A percentile compares a stretch with the other conserved stretches of the same genome.
phyloP scores from a whole-genome alignment of 2,329 filamentous ascomycete genomes.

The Penicillium sp. region DNA sequence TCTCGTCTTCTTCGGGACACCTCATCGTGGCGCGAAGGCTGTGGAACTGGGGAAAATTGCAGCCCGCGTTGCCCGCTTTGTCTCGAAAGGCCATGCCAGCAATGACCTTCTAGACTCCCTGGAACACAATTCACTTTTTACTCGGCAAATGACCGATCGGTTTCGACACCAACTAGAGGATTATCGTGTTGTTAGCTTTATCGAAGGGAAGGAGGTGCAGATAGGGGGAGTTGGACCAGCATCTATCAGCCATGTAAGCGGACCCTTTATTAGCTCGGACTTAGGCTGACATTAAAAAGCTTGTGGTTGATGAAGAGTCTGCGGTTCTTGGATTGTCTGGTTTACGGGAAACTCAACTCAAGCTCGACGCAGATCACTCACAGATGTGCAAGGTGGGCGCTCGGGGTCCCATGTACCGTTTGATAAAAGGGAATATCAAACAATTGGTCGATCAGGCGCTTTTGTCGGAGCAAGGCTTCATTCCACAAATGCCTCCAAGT shows the following conservation, averaged over 20 bases:
- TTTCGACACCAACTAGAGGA: constrained; percentile 38
- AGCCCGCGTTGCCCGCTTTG: constrained; percentile 33
- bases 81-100: constrained; percentile 34
- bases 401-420: constrained; percentile 32
- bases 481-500: constrained; percentile 23
- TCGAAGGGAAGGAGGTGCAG: constrained; percentile 35
- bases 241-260: constrained; percentile 33
- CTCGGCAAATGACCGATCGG: constrained; percentile 33
- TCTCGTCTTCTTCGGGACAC: constrained; percentile 38
- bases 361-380: constrained; percentile 38
- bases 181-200: constrained; percentile 37
- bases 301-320: constrained; percentile 39
- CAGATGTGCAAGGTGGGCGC: constrained; percentile 37
- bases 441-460: constrained; percentile 34
- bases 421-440: constrained; percentile 37
- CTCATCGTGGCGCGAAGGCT: constrained; percentile 36
- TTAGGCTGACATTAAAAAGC: constrained; percentile 21
- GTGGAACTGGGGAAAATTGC: constrained; percentile 37
- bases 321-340: constrained; percentile 36
- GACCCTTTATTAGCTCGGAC: no score
- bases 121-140: constrained; percentile 35
- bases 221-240: constrained; percentile 31
- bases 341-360: constrained; percentile 36
- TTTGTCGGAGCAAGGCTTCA: constrained; percentile 31
- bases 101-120: constrained; percentile 32